Conservation (phyloP, 805 yeast species). For the Debaryomyces hansenii region DNA sequence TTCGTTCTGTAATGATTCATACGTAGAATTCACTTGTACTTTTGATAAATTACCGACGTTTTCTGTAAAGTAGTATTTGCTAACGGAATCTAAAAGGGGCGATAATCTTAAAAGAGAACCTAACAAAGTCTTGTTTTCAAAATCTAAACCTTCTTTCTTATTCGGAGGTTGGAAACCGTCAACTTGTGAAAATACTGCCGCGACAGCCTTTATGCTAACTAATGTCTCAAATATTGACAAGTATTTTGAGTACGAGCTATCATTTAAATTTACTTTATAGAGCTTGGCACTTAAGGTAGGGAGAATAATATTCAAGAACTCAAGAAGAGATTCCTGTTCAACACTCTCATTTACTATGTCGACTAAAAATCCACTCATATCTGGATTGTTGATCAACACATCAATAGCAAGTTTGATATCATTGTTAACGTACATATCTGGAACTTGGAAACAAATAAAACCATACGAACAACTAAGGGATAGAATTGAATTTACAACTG, state of each 20-base stretch:
- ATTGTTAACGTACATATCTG: conserved; percentile 55
- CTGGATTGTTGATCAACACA: conserved; percentile 19
- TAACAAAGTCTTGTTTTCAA: conserved; percentile 62
- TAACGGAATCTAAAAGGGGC: conserved; percentile 60
- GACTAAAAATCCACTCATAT: conserved; percentile 43
- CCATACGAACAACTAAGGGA: conserved; percentile 61
- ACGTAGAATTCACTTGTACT: conserved; percentile 47
- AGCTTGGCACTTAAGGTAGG: conserved; percentile 43
- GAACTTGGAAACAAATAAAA: conserved; percentile 64
- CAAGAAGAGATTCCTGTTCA: conserved; percentile 66
- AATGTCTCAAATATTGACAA: conserved; percentile 58
- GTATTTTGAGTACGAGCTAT: conserved; percentile 52
- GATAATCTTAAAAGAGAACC: conserved; percentile 80
- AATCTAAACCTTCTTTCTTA: conserved; percentile 44
- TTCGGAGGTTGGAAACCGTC: conserved; percentile 53
- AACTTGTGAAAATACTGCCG: conserved; percentile 56
- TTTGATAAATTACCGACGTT: conserved; percentile 18
- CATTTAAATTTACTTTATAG: conserved; percentile 44
- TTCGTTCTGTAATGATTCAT: conserved; percentile 64
- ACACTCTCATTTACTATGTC: conserved; percentile 58
- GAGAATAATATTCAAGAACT: conserved; percentile 54
- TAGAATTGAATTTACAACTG: conserved; percentile 48
- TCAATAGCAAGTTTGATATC: conserved; percentile 30
- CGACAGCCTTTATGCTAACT: conserved; percentile 59
- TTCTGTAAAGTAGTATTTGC: conserved; percentile 44